Evolutionary conservation across 164 flowering plant genomes (phyloP), one percentile per base, ranked within the genome.

Genomic region (Annona cherimola): DNA sequence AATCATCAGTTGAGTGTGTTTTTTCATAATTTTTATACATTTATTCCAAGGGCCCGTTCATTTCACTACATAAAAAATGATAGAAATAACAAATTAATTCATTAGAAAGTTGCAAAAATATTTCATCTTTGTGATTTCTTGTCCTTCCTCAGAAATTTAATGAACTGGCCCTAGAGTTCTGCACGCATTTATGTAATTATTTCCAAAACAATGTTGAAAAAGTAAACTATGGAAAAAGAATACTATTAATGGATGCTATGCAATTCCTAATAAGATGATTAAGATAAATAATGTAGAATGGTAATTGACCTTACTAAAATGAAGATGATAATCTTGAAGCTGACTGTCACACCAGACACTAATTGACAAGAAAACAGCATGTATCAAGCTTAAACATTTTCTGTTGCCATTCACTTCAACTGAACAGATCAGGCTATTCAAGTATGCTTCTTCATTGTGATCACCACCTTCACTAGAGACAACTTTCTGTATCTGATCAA

Each of bases 291-390:
- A 26, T 69, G 14, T 60, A 50, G 54, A 67, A 42, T 18, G 61
- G 71, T 59, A 77, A 73, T 64, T 68, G 50, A 91, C 98, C 98
- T 88, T 81, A 74, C 84, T 70, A 70, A 89, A 93, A 78, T 87
- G 85, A 71, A 80, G 86, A 79, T 93, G 98, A 79, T 91, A 93
- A 79, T 91, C 91, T 74, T 77, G 76, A 74, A 93, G 81, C 77
- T 82, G 84, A 67, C 67, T 74, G 73, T 85, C 90, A 78, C 92
- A 89, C 96, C 96, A 93, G 61, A 67, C 68, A 74, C 82, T 79
- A 67, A 89, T 84, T 39, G 91, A 87, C 67, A 82, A 69, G 61
- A 85, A 79, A 70, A 93, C 75, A 66, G 91, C 86, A 73, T 86
- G 78, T 71, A 84, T 76, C 79, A 93, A 76, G 73, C 78, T 79